Base-by-base conservation (phyloP, 352 stramenopile species). In the Peronosclerospora sorghi region DNA sequence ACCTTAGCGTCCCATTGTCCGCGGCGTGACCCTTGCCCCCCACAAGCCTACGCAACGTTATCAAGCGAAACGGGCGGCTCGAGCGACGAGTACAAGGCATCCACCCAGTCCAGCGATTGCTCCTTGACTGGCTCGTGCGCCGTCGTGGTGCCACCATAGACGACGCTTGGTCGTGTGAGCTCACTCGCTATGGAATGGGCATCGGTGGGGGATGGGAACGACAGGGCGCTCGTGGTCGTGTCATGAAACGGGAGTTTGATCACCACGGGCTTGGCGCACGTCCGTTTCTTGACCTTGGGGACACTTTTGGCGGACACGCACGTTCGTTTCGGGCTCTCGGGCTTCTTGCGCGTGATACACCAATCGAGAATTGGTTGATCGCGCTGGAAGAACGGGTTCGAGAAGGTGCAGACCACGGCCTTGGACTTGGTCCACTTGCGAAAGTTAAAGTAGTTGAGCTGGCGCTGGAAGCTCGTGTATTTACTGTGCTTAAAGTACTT, bases 401-500 rank as follows among this genome's bases (percentile, higher is more conserved):
- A 82, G 45, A 86, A 86, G 38, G 73, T 86, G 65, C 73, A 86
- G 35, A 83, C 65, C 35, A 72, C 62, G 29, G 73, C 62, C 56
- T 78, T 76, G 58, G 69, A 78, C 66, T 67, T 75, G 48, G 73
- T 96, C 86, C 52, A 76, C 41, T 73, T 92, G 54, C 65, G 73
- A 41, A 73, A 84, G 62, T 56, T 80, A 48, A 66, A 94, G 34
- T 90, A 73, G 56, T 90, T 89, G 38, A 96, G 68, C 59, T 94
- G 84, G 8, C 86, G 65, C 60, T 91, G 78, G 53, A 96, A 96
- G 47, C 65, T 85, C 41, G 75, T 77, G 54, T 88, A 83, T 49
- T 88, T 91, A 48, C 64, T 72, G 55, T 93, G 81, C 44, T 80
- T 83, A 50, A 94, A 93, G 51, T 92, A 92, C 30, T 74, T 74